phyloP scores from a whole-genome alignment of 176 grass and related monocot genomes.

The Saccharum officinarum region DNA sequence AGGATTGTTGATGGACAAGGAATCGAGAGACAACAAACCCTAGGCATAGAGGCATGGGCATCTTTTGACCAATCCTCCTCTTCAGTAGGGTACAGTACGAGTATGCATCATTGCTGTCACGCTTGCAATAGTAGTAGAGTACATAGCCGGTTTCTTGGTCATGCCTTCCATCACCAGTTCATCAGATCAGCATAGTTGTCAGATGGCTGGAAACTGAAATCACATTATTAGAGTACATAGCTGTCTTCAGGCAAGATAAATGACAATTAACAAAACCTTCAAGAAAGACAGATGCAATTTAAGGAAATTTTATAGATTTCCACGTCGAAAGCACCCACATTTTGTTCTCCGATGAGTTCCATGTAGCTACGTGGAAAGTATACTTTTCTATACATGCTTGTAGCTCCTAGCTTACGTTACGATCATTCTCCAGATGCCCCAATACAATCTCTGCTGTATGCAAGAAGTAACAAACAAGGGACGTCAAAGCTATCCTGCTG shows the following conservation, averaged over 20 bases:
- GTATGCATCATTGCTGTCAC: constrained; percentile 1
- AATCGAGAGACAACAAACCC: not conserved
- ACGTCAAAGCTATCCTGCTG: constrained; percentile 38
- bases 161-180: not conserved
- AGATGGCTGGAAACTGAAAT: not conserved
- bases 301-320: not conserved
- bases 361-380: constrained; percentile 13
- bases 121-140: not conserved
- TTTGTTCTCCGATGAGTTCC: constrained; percentile 3
- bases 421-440: not conserved
- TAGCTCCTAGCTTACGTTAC: constrained; percentile 12
- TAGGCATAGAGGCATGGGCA: not conserved
- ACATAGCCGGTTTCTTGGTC: not conserved
- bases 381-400: constrained; percentile 30
- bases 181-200: not conserved
- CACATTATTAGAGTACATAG: too few species aligned
- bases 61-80: constrained; percentile 31
- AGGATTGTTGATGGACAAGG: constrained; percentile 20
- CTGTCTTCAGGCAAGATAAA: not conserved
- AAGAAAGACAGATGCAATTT: not conserved
- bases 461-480: constrained; percentile 4
- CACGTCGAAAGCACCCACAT: constrained; percentile 1
- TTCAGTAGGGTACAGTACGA: not conserved
- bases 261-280: not conserved
- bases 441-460: constrained; percentile 23